These are phyloP conservation scores for Prunus davidiana DNA, from an alignment of 306 rosid genomes.

Conservation along the genomic window DNA sequence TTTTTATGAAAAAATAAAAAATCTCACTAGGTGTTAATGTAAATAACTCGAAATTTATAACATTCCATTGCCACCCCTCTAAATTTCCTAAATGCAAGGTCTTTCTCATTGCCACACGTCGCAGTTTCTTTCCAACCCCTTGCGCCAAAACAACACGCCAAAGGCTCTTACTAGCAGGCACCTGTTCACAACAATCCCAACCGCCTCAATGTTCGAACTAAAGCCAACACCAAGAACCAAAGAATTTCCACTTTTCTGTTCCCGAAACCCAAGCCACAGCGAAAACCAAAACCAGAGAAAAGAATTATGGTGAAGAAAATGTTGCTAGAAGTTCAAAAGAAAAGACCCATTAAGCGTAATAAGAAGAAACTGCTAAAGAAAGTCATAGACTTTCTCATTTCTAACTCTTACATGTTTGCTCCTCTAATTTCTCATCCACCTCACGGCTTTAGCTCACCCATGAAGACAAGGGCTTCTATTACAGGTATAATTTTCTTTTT, in stretches of 20 bases:
- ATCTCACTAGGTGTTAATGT: too few relatives aligned
- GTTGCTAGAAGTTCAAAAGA: constrained; percentile 26
- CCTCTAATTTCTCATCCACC: constrained; percentile 43
- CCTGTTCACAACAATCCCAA: constrained; percentile 13
- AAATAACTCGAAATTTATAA: too few relatives aligned
- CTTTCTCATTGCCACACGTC: neutral
- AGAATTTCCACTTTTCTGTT: neutral
- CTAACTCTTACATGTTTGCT: constrained; percentile 62
- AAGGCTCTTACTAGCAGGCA: neutral
- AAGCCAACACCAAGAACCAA: neutral
- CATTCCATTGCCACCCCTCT: too few relatives aligned
- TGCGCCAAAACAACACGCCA: neutral
- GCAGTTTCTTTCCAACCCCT: neutral
- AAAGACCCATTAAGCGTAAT: constrained; percentile 30
- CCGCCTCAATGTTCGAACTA: constrained; percentile 24
- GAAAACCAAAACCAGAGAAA: constrained; percentile 2
- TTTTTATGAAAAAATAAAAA: too few relatives aligned
- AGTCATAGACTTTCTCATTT: constrained; percentile 48
- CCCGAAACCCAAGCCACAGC: neutral
- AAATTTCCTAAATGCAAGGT: neutral
- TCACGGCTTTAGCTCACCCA: constrained; percentile 7
- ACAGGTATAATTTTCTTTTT: constrained; percentile 15
- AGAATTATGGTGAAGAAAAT: constrained; percentile 37
- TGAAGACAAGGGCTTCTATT: constrained; percentile 13
- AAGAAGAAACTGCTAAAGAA: constrained; percentile 39